These are phyloP conservation scores for Phytopythium boreale DNA, from an alignment of 352 stramenopile species.

Conservation along the genomic window DNA sequence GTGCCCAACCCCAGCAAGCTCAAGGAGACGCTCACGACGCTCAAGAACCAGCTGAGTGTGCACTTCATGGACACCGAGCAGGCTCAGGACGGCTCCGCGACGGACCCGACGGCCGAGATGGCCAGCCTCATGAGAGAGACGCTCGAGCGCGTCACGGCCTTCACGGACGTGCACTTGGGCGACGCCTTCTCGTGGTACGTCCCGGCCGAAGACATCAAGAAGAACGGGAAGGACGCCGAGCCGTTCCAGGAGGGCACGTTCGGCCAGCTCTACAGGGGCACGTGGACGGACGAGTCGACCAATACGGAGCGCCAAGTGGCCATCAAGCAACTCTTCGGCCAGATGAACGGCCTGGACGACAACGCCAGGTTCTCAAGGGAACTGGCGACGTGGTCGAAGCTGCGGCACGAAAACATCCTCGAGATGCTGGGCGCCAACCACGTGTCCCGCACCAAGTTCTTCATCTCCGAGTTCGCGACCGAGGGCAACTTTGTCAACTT, in stretches of 20 bases:
- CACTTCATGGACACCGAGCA: slow-evolving; percentile 5
- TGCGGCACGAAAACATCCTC: slow-evolving; percentile 30
- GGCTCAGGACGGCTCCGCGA: slow-evolving; percentile 9
- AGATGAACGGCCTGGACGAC: slow-evolving; percentile 10
- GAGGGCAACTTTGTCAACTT: slow-evolving; percentile 26
- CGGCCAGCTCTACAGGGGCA: slow-evolving; percentile 8
- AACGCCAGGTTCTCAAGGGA: slow-evolving; percentile 21
- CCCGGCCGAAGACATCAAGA: slow-evolving; percentile 15
- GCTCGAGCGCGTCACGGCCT: slow-evolving; percentile 8
- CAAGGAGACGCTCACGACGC: slow-evolving; percentile 16
- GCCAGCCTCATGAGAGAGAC: slow-evolving; percentile 11
- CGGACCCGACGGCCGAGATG: slow-evolving; percentile 10
- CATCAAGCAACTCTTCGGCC: slow-evolving; percentile 18
- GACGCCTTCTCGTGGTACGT: slow-evolving; percentile 23
- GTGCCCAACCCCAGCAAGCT: slow-evolving; percentile 18
- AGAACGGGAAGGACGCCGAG: slow-evolving; percentile 5
- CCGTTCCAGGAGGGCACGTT: slow-evolving; percentile 9
- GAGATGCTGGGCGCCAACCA: slow-evolving; percentile 36
- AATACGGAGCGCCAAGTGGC: background rate
- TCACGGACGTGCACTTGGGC: slow-evolving; percentile 7
- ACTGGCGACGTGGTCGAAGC: slow-evolving; percentile 25
- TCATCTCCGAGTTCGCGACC: slow-evolving; percentile 21
- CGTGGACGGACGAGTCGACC: slow-evolving; percentile 16
- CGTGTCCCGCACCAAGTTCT: slow-evolving; percentile 19
- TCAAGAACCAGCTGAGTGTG: slow-evolving; percentile 9